phyloP scores from a whole-genome alignment of 176 grass and related monocot species.

The Aegilops longissima region DNA sequence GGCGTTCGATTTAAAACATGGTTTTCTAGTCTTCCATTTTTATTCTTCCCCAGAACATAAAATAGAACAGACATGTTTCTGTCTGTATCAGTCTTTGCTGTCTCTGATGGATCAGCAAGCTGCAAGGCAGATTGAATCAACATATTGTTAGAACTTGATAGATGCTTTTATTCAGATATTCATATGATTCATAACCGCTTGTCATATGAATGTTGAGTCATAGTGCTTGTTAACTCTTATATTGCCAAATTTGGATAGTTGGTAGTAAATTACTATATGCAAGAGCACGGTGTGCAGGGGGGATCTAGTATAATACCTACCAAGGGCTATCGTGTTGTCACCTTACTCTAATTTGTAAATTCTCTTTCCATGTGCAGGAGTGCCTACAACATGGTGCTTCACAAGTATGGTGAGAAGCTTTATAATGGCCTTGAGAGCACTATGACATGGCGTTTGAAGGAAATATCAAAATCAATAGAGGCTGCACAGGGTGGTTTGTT shows the following conservation, averaged over 20 bases:
- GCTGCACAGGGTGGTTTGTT: slow-evolving; percentile 79
- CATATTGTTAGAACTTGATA: slow-evolving; percentile 7
- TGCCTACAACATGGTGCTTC: slow-evolving; percentile 98
- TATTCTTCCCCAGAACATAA: slow-evolving; percentile 71
- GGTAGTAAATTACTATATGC: background rate
- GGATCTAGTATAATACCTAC: background rate
- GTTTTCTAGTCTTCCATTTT: slow-evolving; percentile 61
- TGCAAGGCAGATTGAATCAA: background rate
- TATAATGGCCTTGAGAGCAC: slow-evolving; percentile 69
- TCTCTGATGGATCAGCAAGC: slow-evolving; percentile 32
- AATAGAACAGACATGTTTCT: slow-evolving; percentile 73
- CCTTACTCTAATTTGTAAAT: slow-evolving; percentile 8
- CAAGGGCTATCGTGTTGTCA: background rate
- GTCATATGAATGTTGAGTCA: background rate
- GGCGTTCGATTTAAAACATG: slow-evolving; percentile 69
- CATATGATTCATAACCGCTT: slow-evolving; percentile 7
- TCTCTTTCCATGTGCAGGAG: slow-evolving; percentile 50
- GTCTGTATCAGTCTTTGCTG: slow-evolving; percentile 63
- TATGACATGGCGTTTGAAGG: slow-evolving; percentile 78
- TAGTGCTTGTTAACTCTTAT: slow-evolving; percentile 3
- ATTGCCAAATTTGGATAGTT: background rate
- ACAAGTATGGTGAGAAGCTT: slow-evolving; percentile 90
- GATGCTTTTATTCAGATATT: background rate
- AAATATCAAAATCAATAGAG: slow-evolving; percentile 78
- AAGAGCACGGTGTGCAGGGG: background rate